A percentile compares a stretch with the other conserved stretches of the same genome.
Evolutionary conservation across 306 rosid genomes (phyloP).

Genomic region (Cucurbita pepo): DNA sequence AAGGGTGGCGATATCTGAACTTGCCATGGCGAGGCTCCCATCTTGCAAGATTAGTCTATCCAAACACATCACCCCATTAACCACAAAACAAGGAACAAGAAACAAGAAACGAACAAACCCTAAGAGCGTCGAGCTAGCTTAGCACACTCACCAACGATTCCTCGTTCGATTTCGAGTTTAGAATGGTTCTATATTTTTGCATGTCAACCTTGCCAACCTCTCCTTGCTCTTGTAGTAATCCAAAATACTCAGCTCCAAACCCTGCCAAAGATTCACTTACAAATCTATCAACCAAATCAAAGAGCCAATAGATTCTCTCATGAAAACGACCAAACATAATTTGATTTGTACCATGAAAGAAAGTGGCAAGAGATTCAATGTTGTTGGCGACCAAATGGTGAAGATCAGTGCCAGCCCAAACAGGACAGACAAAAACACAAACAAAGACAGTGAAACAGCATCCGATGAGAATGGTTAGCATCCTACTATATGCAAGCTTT

Average conservation of each 20-base stretch:
- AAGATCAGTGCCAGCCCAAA: constrained; percentile 89
- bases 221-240: background rate
- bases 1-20: constrained; percentile 60
- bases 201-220: background rate
- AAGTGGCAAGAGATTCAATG: constrained; percentile 42
- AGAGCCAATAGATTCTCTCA: background rate
- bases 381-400: constrained; percentile 54
- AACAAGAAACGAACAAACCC: background rate
- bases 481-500: constrained; percentile 41
- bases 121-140: background rate
- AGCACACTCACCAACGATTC: background rate
- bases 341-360: constrained; percentile 25
- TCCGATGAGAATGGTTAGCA: constrained; percentile 46
- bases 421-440: constrained; percentile 46
- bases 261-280: background rate
- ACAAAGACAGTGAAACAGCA: constrained; percentile 44
- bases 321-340: background rate
- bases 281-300: background rate
- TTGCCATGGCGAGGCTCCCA: constrained; percentile 92
- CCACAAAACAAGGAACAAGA: background rate
- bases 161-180: background rate
- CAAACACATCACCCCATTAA: background rate
- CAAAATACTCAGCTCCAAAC: background rate
- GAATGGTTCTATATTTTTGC: background rate
- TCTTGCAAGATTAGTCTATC: constrained; percentile 63